Conservation (phyloP, 805 yeast species). For the Kodamaea hsintzibuensis region DNA sequence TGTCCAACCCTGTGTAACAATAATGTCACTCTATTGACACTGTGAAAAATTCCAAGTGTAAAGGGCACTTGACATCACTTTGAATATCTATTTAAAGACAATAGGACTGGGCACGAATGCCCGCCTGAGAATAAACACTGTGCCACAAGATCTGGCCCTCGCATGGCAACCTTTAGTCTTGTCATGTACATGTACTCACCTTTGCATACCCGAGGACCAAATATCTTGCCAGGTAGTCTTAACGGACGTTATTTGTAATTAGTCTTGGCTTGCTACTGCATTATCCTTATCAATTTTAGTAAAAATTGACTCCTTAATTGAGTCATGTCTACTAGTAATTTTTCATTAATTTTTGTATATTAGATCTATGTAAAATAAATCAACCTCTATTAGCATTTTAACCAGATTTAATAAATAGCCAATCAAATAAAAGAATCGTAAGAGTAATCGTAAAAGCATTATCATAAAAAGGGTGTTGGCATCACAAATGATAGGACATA, state of each 20-base stretch:
- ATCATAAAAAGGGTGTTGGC: not conserved
- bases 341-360: slow-evolving; percentile 1
- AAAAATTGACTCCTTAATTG: not conserved
- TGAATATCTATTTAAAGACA: not conserved
- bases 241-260: too few species aligned
- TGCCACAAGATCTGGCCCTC: not conserved
- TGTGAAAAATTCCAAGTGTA: not conserved
- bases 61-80: not conserved
- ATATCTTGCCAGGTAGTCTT: too few species aligned
- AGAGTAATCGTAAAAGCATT: slow-evolving; percentile 1
- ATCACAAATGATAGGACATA: not conserved
- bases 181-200: too few species aligned
- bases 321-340: too few species aligned
- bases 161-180: not conserved
- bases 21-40: not conserved
- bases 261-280: not conserved
- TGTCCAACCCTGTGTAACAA: not conserved
- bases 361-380: slow-evolving; percentile 5
- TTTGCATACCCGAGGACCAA: not conserved
- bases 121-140: not conserved
- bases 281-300: too few species aligned
- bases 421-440: not conserved
- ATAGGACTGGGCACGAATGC: not conserved
- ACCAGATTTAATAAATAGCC: not conserved
- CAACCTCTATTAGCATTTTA: not conserved